Evolutionary conservation across 805 yeast genomes (phyloP).

Genomic region (Metschnikowia colocasiae): DNA sequence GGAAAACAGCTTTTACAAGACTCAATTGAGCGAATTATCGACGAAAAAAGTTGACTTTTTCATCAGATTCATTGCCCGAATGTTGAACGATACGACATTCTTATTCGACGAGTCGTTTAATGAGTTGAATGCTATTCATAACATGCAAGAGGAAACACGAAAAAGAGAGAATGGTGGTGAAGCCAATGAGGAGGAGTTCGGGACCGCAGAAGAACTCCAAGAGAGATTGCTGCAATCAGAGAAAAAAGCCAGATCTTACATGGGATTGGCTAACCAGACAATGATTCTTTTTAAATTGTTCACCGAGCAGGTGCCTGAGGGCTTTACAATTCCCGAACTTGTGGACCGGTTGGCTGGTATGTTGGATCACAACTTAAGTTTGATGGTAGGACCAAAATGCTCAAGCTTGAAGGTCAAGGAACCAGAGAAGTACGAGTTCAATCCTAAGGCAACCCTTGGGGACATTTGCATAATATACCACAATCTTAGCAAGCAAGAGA

Average conservation of each 20-base stretch:
- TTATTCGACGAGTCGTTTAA: slow-evolving; percentile 86
- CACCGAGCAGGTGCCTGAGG: slow-evolving; percentile 80
- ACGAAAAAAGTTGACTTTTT: slow-evolving; percentile 73
- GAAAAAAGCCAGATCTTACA: slow-evolving; percentile 72
- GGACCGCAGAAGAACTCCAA: slow-evolving; percentile 58
- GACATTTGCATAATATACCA: slow-evolving; percentile 72
- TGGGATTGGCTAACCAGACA: slow-evolving; percentile 80
- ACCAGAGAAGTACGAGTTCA: slow-evolving; percentile 79
- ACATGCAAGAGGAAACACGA: slow-evolving; percentile 61
- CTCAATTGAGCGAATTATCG: slow-evolving; percentile 67
- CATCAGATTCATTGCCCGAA: slow-evolving; percentile 86
- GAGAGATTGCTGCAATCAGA: slow-evolving; percentile 61
- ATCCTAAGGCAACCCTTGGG: slow-evolving; percentile 68
- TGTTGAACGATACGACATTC: slow-evolving; percentile 92
- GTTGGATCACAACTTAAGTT: slow-evolving; percentile 87
- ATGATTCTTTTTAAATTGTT: slow-evolving; percentile 74
- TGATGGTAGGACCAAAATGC: slow-evolving; percentile 95
- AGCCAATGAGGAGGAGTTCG: slow-evolving; percentile 39
- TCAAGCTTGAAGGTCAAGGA: slow-evolving; percentile 78
- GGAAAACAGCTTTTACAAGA: slow-evolving; percentile 64
- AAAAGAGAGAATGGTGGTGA: slow-evolving; percentile 38
- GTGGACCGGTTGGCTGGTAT: slow-evolving; percentile 93
- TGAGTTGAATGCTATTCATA: slow-evolving; percentile 73
- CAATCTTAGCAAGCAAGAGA: slow-evolving; percentile 60
- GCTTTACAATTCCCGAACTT: slow-evolving; percentile 83